Percentiles rank a stretch among this genome's conserved stretches.
phyloP scores from a whole-genome alignment of 2,329 filamentous ascomycete genomes.

The Exophiala phaeomuriformis region DNA sequence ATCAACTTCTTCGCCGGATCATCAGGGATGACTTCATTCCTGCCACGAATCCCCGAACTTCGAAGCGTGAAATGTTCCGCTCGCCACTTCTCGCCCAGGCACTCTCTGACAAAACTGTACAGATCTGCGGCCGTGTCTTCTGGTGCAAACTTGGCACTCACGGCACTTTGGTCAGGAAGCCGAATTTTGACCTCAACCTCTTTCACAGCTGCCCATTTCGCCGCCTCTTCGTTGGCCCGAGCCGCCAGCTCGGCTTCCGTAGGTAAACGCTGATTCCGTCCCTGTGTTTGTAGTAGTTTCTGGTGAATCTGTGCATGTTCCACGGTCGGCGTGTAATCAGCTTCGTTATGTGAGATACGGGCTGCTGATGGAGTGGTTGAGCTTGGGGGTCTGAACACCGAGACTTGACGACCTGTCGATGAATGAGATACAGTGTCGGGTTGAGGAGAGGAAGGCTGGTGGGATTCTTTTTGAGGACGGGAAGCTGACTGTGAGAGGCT shows the following conservation, averaged over 20 bases:
- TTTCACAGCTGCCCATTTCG: constrained; percentile 58
- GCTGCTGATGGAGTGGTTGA: constrained; percentile 70
- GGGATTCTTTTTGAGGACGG: constrained; percentile 8
- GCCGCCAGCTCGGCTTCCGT: constrained; percentile 76
- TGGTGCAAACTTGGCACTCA: constrained; percentile 63
- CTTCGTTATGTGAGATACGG: constrained; percentile 57
- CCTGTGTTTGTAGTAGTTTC: constrained; percentile 67
- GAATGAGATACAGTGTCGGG: constrained; percentile 25
- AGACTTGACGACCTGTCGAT: constrained; percentile 46
- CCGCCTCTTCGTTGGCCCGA: constrained; percentile 57
- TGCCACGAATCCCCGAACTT: constrained; percentile 47
- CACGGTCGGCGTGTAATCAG: constrained; percentile 73
- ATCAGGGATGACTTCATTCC: constrained; percentile 40
- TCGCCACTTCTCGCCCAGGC: constrained; percentile 54
- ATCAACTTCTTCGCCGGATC: constrained; percentile 49
- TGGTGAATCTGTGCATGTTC: constrained; percentile 75
- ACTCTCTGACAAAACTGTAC: constrained; percentile 62
- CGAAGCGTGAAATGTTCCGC: constrained; percentile 65
- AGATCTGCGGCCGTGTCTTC: constrained; percentile 63
- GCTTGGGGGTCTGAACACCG: constrained; percentile 67
- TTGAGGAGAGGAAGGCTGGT: constrained; percentile 5
- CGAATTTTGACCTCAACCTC: constrained; percentile 70
- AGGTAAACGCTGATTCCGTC: constrained; percentile 69
- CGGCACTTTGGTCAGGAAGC: constrained; percentile 77
- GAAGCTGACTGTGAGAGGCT: constrained; percentile 9